A percentile compares a stretch with the other conserved stretches of the same genome.
Conservation (phyloP, 2,329 filamentous ascomycete genomes). For the Alternaria conjuncta region DNA sequence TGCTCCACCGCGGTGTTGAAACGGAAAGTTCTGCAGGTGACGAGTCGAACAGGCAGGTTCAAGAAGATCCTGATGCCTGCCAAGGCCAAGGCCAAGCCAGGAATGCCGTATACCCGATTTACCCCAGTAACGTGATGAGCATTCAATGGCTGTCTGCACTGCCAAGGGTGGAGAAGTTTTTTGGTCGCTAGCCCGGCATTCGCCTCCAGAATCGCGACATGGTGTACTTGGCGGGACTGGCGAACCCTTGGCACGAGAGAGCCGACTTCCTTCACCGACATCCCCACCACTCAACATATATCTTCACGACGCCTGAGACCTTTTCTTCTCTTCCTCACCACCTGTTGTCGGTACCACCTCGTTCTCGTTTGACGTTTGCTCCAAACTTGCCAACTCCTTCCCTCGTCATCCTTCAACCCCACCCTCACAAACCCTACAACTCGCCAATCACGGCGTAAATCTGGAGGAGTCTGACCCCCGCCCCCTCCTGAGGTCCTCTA, state of each 20-base stretch:
- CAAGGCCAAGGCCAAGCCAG: slow-evolving; percentile 8
- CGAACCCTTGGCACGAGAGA: slow-evolving; percentile 2
- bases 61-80: neutral
- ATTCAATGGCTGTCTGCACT: slow-evolving; percentile 2
- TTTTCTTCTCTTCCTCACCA: neutral
- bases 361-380: neutral
- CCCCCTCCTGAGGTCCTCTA: slow-evolving; percentile 37
- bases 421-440: neutral
- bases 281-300: neutral
- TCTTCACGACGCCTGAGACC: neutral
- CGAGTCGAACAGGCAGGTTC: slow-evolving; percentile 1
- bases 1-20: neutral
- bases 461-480: slow-evolving; percentile 38
- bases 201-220: neutral
- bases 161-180: slow-evolving; percentile 8
- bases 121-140: neutral
- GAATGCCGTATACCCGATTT: slow-evolving; percentile 7
- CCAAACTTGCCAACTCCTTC: neutral
- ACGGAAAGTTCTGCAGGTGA: neutral
- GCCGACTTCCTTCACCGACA: slow-evolving; percentile 1
- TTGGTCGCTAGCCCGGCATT: slow-evolving; percentile 2
- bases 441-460: slow-evolving; percentile 35
- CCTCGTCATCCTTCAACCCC: neutral
- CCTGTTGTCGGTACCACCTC: neutral
- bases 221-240: neutral